phyloP scores from a whole-genome alignment of 2,329 filamentous ascomycete species.

The Xylaria sp. region DNA sequence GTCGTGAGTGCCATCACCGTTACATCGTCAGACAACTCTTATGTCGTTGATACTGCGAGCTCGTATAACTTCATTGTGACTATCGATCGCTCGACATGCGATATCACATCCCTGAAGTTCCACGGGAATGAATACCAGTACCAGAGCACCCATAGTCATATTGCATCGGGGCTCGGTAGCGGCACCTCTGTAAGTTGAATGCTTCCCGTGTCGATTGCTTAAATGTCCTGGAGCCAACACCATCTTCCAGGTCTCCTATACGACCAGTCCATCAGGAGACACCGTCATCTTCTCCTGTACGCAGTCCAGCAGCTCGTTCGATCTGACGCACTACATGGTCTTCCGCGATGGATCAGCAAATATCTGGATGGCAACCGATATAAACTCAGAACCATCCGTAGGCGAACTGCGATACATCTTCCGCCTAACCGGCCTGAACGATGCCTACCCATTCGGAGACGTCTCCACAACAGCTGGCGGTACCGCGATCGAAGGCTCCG shows the following conservation, averaged over 20 bases:
- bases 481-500: constrained; percentile 44
- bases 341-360: constrained; percentile 44
- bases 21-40: constrained; percentile 20
- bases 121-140: too few species aligned
- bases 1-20: constrained; percentile 27
- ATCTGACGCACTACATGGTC: constrained; percentile 50
- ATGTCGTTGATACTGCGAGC: constrained; percentile 28
- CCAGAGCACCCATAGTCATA: too few species aligned
- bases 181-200: too few species aligned
- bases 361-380: constrained; percentile 49
- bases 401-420: constrained; percentile 51
- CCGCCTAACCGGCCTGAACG: constrained; percentile 32
- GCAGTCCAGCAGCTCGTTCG: constrained; percentile 39
- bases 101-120: constrained; percentile 48
- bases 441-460: constrained; percentile 38
- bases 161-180: too few species aligned
- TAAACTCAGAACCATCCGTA: constrained; percentile 40
- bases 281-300: constrained; percentile 51
- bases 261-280: constrained; percentile 34
- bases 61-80: constrained; percentile 28
- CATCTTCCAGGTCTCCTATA: constrained; percentile 15
- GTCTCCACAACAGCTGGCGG: constrained; percentile 44
- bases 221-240: constrained; percentile 35
- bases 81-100: constrained; percentile 38
- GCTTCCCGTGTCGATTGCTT: too few species aligned